Evolutionary conservation across 331 rosid species (phyloP).

Genomic region (Quercus phellos): DNA sequence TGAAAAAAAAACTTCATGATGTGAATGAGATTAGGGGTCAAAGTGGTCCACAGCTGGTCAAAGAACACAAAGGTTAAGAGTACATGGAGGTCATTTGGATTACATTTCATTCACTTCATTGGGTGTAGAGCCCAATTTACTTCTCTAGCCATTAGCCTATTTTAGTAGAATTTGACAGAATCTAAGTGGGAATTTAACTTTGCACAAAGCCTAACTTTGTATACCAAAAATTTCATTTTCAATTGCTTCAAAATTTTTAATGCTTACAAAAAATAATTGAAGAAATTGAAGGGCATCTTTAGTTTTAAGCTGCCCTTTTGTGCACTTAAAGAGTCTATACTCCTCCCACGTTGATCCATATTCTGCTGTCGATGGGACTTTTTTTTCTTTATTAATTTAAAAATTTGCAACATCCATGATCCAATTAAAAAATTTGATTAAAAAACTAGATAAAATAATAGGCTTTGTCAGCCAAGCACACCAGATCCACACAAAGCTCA

Average conservation of each 20-base stretch:
- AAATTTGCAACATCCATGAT: conserved; percentile 14
- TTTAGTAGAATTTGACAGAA: conserved; percentile 17
- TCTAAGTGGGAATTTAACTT: neutral
- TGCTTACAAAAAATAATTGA: neutral
- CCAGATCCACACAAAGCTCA: conserved; percentile 44
- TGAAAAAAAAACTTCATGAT: conserved; percentile 13
- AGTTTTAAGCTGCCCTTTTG: conserved; percentile 33
- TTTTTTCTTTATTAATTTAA: conserved; percentile 2
- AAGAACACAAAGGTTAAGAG: conserved; percentile 23
- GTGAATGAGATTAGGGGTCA: conserved; percentile 29
- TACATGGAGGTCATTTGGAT: conserved; percentile 33
- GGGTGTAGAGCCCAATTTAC: conserved; percentile 28
- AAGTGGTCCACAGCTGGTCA: conserved; percentile 60
- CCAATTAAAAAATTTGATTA: conserved; percentile 7
- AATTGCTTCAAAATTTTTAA: conserved; percentile 12
- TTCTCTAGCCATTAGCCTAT: conserved; percentile 30
- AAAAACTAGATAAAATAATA: conserved; percentile 18
- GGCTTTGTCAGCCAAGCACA: conserved; percentile 50
- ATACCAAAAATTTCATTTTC: neutral
- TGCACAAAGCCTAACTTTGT: neutral
- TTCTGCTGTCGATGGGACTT: neutral
- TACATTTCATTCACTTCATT: neutral
- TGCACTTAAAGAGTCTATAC: conserved; percentile 13
- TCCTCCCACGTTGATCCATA: conserved; percentile 20
- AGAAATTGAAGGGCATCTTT: conserved; percentile 13